Evolutionary conservation across 495 filamentous ascomycete species (phyloP).

Genomic region (Pyrenula aspistea): DNA sequence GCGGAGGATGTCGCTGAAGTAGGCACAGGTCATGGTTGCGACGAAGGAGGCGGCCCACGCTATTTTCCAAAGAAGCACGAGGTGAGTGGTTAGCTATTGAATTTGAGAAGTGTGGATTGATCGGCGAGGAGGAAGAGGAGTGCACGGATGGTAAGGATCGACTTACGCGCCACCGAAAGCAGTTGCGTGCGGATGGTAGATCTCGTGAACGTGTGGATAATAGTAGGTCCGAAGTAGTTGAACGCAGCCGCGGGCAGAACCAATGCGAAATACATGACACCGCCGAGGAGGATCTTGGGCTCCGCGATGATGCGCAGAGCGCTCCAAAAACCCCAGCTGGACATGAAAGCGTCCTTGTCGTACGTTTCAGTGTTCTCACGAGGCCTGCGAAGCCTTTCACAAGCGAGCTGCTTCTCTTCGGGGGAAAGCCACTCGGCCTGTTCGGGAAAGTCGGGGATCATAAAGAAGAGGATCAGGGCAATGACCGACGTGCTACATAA

Average conservation of each 20-base stretch:
- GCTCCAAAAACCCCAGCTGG: neutral
- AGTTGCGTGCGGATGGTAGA: slow-evolving; percentile 33
- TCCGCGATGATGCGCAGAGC: slow-evolving; percentile 3
- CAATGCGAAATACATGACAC: slow-evolving; percentile 16
- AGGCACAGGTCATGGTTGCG: slow-evolving; percentile 22
- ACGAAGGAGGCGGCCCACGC: slow-evolving; percentile 25
- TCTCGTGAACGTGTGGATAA: slow-evolving; percentile 31
- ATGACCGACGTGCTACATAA: too few relatives aligned
- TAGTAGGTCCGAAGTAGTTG: slow-evolving; percentile 21
- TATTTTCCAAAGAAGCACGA: slow-evolving; percentile 39
- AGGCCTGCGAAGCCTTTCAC: slow-evolving; percentile 4
- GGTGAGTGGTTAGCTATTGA: slow-evolving; percentile 41
- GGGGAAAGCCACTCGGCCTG: slow-evolving; percentile 14
- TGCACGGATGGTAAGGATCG: slow-evolving; percentile 30
- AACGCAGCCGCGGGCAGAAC: slow-evolving; percentile 13
- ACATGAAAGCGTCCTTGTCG: neutral
- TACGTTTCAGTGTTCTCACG: slow-evolving; percentile 2
- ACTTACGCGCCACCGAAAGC: too few relatives aligned
- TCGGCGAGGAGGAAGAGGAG: slow-evolving; percentile 41
- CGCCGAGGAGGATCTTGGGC: slow-evolving; percentile 12
- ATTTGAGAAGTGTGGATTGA: slow-evolving; percentile 14
- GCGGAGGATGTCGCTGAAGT: slow-evolving; percentile 32
- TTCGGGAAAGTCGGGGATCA: slow-evolving; percentile 22
- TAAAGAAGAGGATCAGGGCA: slow-evolving; percentile 14
- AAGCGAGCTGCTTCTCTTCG: slow-evolving; percentile 11